These are phyloP conservation scores for Hydrangea macrophylla DNA, from an alignment of 148 eudicot genomes.

Conservation along the genomic window DNA sequence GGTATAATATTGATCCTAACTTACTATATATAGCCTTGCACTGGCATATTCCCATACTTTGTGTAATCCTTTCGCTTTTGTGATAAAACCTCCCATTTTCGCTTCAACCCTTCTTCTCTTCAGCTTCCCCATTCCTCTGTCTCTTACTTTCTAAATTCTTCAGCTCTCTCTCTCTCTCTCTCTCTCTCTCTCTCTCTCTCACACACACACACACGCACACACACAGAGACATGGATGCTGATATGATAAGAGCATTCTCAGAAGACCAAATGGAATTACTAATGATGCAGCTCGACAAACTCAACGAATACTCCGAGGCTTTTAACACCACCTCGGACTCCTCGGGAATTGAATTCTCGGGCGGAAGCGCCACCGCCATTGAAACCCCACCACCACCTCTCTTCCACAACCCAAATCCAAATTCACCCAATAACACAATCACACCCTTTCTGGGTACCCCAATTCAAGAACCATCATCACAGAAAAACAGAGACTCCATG, in stretches of 20 bases:
- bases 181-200: no score
- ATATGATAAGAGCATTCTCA: conserved; percentile 12
- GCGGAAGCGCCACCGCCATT: conserved; percentile 11
- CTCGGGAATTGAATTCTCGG: conserved; percentile 17
- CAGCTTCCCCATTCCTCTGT: not conserved
- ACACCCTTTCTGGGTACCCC: not conserved
- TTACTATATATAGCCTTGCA: conserved; percentile 15
- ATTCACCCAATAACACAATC: not conserved
- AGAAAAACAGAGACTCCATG: conserved; percentile 21
- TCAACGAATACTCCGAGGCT: conserved; percentile 2
- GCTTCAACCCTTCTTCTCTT: not conserved
- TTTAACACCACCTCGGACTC: not conserved
- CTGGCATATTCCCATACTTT: conserved; percentile 12
- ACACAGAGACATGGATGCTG: conserved; percentile 11
- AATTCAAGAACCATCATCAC: conserved; percentile 1
- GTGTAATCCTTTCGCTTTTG: not conserved
- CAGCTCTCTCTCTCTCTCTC: no score
- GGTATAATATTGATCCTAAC: not conserved
- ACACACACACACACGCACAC: not conserved
- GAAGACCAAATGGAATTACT: conserved; percentile 19
- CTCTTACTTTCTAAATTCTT: not conserved
- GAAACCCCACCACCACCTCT: conserved; percentile 1
- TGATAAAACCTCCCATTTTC: conserved; percentile 8
- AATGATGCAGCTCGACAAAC: conserved; percentile 22
- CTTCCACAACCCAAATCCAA: conserved; percentile 2